A percentile compares a stretch with the other conserved stretches of the same genome.
Conservation (phyloP, 2,329 filamentous ascomycete species). For the Talaromyces sp. region DNA sequence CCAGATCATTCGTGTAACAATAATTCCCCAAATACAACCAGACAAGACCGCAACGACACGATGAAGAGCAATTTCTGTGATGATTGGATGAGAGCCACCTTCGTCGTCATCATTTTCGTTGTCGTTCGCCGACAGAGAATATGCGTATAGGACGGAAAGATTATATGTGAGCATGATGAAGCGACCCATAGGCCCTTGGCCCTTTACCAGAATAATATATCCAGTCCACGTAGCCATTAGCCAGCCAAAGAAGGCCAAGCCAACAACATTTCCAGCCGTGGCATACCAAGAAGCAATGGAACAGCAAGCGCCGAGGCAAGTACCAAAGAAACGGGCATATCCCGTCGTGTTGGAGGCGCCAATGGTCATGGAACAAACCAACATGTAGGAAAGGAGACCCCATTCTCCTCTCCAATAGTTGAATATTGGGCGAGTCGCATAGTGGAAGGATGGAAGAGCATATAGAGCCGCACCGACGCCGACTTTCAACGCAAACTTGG, state of each 20-base stretch:
- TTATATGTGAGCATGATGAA: conserved; percentile 97
- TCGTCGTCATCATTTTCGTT: conserved; percentile 80
- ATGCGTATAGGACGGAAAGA: conserved; percentile 88
- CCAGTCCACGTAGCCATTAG: conserved; percentile 77
- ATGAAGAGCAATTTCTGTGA: conserved; percentile 82
- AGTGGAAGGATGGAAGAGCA: conserved; percentile 82
- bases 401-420: conserved; percentile 90
- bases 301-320: conserved; percentile 70
- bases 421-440: conserved; percentile 72
- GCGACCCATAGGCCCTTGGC: conserved; percentile 83
- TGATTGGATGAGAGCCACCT: conserved; percentile 75
- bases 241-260: conserved; percentile 78
- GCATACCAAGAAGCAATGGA: conserved; percentile 75
- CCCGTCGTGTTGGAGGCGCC: conserved; percentile 94
- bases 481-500: conserved; percentile 84
- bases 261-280: conserved; percentile 66
- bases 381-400: conserved; percentile 95
- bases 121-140: conserved; percentile 77
- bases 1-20: conserved; percentile 87
- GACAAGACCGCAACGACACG: conserved; percentile 80
- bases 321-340: conserved; percentile 79
- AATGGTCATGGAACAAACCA: conserved; percentile 96
- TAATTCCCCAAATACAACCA: conserved; percentile 86
- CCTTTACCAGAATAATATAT: conserved; percentile 79
- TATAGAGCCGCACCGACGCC: conserved; percentile 85